These are phyloP conservation scores for Saitozyma sp. DNA, from an alignment of 768 basidiomycete species.

Conservation along the genomic window DNA sequence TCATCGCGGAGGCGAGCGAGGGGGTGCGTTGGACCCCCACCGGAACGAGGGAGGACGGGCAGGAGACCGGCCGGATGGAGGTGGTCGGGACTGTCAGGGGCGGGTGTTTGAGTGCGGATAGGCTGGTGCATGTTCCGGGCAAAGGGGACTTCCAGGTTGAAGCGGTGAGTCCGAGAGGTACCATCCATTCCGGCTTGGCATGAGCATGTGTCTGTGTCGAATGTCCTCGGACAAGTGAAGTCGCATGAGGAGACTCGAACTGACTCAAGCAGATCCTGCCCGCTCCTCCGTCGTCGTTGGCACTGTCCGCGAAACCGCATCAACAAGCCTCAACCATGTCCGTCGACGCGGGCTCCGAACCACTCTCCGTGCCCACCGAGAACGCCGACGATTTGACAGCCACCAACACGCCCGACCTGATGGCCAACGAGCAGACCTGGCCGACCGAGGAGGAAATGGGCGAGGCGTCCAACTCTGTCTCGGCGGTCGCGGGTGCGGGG, in stretches of 20 bases:
- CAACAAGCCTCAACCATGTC: constrained; percentile 45
- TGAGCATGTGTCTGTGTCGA: too few species aligned
- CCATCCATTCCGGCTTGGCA: neutral
- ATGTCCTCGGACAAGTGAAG: too few species aligned
- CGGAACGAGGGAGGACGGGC: constrained; percentile 28
- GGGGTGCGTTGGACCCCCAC: constrained; percentile 58
- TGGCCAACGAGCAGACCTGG: constrained; percentile 97
- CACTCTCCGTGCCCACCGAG: constrained; percentile 64
- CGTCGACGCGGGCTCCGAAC: constrained; percentile 52
- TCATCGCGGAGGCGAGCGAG: constrained; percentile 65
- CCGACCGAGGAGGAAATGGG: constrained; percentile 95
- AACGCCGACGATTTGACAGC: constrained; percentile 83
- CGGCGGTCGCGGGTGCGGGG: constrained; percentile 61
- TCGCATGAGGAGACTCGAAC: neutral
- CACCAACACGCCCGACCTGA: constrained; percentile 80
- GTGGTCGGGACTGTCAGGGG: constrained; percentile 88
- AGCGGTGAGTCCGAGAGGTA: constrained; percentile 59
- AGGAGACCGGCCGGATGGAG: constrained; percentile 63
- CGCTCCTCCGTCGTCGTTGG: constrained; percentile 57
- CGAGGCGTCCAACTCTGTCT: constrained; percentile 58
- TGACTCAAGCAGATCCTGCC: constrained; percentile 65
- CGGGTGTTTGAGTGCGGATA: constrained; percentile 69
- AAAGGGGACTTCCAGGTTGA: constrained; percentile 83
- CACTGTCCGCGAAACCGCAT: constrained; percentile 26
- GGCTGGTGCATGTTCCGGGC: constrained; percentile 82